These are phyloP conservation scores for Penicillium soppii DNA, from an alignment of 495 filamentous ascomycete genomes.

Conservation along the genomic window DNA sequence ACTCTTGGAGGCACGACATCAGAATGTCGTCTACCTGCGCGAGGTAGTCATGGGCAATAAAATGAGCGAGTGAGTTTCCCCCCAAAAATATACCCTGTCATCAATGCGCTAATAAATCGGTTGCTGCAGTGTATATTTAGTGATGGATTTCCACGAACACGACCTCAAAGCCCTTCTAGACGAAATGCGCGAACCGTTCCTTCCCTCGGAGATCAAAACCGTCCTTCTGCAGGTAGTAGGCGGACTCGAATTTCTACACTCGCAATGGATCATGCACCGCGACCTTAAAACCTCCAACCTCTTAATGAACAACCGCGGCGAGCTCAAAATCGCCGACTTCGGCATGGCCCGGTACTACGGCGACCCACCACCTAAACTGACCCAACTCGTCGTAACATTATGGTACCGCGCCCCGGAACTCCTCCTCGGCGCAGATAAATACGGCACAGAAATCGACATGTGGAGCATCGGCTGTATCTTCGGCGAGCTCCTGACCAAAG, in stretches of 20 bases:
- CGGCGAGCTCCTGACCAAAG: slow-evolving; percentile 81
- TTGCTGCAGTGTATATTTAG: slow-evolving; percentile 75
- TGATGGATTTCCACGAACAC: slow-evolving; percentile 98
- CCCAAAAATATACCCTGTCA: neutral
- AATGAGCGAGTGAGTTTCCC: slow-evolving; percentile 65
- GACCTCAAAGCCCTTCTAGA: slow-evolving; percentile 93
- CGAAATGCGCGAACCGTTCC: slow-evolving; percentile 91
- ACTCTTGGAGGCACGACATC: slow-evolving; percentile 62
- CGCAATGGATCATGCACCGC: slow-evolving; percentile 90
- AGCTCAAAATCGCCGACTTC: slow-evolving; percentile 96
- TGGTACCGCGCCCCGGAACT: slow-evolving; percentile 96
- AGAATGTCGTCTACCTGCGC: slow-evolving; percentile 73
- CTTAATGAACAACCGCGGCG: slow-evolving; percentile 90
- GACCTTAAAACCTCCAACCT: slow-evolving; percentile 97
- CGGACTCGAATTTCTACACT: slow-evolving; percentile 83
- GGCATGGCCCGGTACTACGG: slow-evolving; percentile 93
- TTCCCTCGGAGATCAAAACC: slow-evolving; percentile 90
- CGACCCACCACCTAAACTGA: slow-evolving; percentile 79
- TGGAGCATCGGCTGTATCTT: slow-evolving; percentile 98
- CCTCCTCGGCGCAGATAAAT: slow-evolving; percentile 75
- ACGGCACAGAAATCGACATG: slow-evolving; percentile 80
- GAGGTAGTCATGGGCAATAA: slow-evolving; percentile 86
- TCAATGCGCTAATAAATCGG: slow-evolving; percentile 10
- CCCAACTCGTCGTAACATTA: slow-evolving; percentile 92
- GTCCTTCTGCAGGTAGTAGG: slow-evolving; percentile 79